A percentile compares a stretch with the other conserved stretches of the same genome.
These are phyloP conservation scores for Candida silvicultrix DNA, from an alignment of 805 yeast species.

Conservation along the genomic window DNA sequence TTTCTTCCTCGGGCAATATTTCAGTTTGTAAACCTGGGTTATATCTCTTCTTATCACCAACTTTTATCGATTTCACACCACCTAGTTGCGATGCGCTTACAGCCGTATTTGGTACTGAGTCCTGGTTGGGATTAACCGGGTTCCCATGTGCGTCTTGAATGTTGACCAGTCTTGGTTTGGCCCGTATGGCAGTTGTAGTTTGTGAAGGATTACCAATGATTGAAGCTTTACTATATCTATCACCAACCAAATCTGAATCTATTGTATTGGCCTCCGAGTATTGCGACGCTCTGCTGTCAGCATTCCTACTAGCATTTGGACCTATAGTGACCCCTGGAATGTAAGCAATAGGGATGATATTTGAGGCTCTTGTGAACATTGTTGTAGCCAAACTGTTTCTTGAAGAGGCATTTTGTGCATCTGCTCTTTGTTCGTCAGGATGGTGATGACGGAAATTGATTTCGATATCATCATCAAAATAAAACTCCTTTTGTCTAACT, in stretches of 20 bases:
- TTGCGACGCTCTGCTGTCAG: constrained; percentile 27
- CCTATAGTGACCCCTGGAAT: constrained; percentile 87
- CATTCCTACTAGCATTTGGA: constrained; percentile 8
- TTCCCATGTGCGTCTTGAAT: constrained; percentile 19
- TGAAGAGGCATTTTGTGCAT: constrained; percentile 23
- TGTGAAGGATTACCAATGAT: constrained; percentile 32
- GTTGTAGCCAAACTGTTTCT: constrained; percentile 46
- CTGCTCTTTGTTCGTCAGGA: constrained; percentile 16
- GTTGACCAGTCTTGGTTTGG: constrained; percentile 64
- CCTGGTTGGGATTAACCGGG: constrained; percentile 2
- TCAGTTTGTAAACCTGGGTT: constrained; percentile 8
- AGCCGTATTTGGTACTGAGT: constrained; percentile 18
- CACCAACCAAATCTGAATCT: constrained; percentile 23
- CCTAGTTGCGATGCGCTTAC: constrained; percentile 19
- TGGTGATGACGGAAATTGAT: constrained; percentile 19
- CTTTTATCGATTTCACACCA: constrained; percentile 18
- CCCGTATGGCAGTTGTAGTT: constrained; percentile 68
- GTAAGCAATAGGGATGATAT: constrained; percentile 86
- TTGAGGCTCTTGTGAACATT: constrained; percentile 73
- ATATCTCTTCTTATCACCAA: constrained; percentile 8
- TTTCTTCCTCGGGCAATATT: constrained; percentile 13
- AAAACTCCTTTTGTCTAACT: constrained; percentile 22
- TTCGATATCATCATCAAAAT: constrained; percentile 23
- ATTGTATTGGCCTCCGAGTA: constrained; percentile 11
- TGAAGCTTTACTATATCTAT: constrained; percentile 35